Conservation (phyloP, 2,329 filamentous ascomycete species). For the Cladorrhinum sp. region DNA sequence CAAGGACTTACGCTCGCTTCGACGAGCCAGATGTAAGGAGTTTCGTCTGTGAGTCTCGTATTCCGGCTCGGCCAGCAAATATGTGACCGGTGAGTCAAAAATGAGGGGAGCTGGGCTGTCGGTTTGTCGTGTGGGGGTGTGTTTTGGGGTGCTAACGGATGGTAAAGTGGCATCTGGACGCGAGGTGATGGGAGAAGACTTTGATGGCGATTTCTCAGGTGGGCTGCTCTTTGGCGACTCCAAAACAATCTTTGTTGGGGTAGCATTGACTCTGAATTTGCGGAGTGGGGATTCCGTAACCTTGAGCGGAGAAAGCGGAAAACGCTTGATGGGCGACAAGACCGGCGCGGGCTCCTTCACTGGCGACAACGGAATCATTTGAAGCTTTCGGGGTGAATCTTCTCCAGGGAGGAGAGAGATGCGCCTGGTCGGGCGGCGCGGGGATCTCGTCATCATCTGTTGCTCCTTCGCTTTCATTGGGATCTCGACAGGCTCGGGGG, state of each 20-base stretch:
- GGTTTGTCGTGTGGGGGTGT: neutral
- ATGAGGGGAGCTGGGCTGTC: slow-evolving; percentile 23
- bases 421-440: slow-evolving; percentile 31
- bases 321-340: slow-evolving; percentile 24
- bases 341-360: slow-evolving; percentile 8
- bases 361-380: slow-evolving; percentile 18
- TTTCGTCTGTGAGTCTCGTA: slow-evolving; percentile 32
- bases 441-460: slow-evolving; percentile 27
- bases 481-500: slow-evolving; percentile 16
- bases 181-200: slow-evolving; percentile 10
- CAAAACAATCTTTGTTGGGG: slow-evolving; percentile 26
- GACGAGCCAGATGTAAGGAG: slow-evolving; percentile 30
- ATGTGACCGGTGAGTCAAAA: slow-evolving; percentile 30
- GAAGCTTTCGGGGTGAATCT: slow-evolving; percentile 21
- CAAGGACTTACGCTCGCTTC: slow-evolving; percentile 27
- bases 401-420: slow-evolving; percentile 26
- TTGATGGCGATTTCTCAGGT: slow-evolving; percentile 19
- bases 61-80: slow-evolving; percentile 24
- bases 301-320: slow-evolving; percentile 26
- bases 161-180: neutral
- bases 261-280: slow-evolving; percentile 29
- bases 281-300: slow-evolving; percentile 26
- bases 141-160: neutral
- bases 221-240: slow-evolving; percentile 21
- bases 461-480: slow-evolving; percentile 20